Evolutionary conservation across 139 green algal species (phyloP), one percentile per base, ranked within the genome.

Genomic region (Chlamydomonas schloesseri): DNA sequence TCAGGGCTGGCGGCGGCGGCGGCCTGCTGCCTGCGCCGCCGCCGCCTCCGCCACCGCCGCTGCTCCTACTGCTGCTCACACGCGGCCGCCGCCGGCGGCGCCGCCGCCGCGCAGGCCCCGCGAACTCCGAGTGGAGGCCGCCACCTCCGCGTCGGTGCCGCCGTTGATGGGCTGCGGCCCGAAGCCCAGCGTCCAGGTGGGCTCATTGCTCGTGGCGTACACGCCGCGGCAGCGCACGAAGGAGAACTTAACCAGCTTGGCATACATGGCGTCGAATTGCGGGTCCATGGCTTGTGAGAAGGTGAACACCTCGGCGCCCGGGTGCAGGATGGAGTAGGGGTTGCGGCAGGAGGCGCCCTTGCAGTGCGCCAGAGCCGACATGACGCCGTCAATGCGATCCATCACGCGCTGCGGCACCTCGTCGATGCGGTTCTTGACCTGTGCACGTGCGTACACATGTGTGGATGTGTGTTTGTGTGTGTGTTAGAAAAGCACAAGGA

Each of bases 311-410:
- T 47, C 26, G 21, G 18, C 33, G 6, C 33, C 68, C 1, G 68
- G 68, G 33, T 73, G 68, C 68, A 73, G 68, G 31, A 73, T 34
- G 33, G 14, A 34, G 68, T 73, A 73, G 33, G 68, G 68, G 33
- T 17, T 50, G 68, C 68, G 68, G 68, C 68, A 73, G 20, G 68
- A 29, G 68, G 33, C 17, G 33, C 68, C 68, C 26, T 21, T 47
- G 68, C 68, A 73, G 68, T 73, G 68, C 26, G 47, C n/a, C 26
- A 73, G 68, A 9, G 68, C 33, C 68, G 68, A 73, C 68, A 73
- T 28, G 18, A 73, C 14, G 33, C 68, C 68, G 17, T 73, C 68
- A 3, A 73, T 28, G 33, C 68, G 33, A 33, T 73, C 68, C 68
- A 73, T 47, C 14, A 73, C 15, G 33, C 33, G 33, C 10, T 15